These are phyloP conservation scores for Physaria fendleri DNA, from an alignment of 345 rosid genomes.

Conservation along the genomic window DNA sequence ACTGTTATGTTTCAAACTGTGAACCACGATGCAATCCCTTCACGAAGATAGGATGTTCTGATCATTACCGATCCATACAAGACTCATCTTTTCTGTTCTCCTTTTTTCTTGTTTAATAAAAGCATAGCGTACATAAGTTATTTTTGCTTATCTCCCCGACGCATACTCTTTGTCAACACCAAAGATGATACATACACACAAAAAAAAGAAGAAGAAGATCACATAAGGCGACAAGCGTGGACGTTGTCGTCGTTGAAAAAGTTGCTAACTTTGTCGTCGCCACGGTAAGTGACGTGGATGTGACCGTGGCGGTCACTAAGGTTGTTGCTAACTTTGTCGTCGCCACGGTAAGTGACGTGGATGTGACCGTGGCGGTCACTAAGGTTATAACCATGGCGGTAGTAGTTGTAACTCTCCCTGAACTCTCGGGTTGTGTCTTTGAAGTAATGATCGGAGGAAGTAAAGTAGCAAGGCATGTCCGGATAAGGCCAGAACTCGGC, in stretches of 20 bases:
- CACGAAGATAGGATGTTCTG: no score
- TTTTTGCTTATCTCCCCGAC: no score
- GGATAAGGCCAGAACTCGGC: slow-evolving; percentile 98
- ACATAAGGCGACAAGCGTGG: slow-evolving; percentile 78
- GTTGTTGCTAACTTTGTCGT: slow-evolving; percentile 91
- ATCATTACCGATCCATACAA: no score
- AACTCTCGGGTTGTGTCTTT: slow-evolving; percentile 73
- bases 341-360: slow-evolving; percentile 69
- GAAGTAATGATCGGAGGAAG: slow-evolving; percentile 53
- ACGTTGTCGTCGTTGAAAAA: slow-evolving; percentile 88
- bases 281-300: slow-evolving; percentile 63
- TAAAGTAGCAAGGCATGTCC: slow-evolving; percentile 71
- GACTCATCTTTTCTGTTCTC: no score
- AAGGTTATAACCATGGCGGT: slow-evolving; percentile 72
- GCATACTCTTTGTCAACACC: no score
- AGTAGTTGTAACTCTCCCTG: slow-evolving; percentile 83
- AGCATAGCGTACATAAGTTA: no score
- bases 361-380: slow-evolving; percentile 65
- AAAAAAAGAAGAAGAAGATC: not conserved
- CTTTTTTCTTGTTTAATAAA: no score
- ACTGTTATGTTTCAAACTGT: no score
- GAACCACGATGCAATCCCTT: no score
- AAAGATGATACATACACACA: no score
- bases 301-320: slow-evolving; percentile 65
- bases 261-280: slow-evolving; percentile 92